phyloP scores from a whole-genome alignment of 345 rosid genomes.

The Kandelia obovata region DNA sequence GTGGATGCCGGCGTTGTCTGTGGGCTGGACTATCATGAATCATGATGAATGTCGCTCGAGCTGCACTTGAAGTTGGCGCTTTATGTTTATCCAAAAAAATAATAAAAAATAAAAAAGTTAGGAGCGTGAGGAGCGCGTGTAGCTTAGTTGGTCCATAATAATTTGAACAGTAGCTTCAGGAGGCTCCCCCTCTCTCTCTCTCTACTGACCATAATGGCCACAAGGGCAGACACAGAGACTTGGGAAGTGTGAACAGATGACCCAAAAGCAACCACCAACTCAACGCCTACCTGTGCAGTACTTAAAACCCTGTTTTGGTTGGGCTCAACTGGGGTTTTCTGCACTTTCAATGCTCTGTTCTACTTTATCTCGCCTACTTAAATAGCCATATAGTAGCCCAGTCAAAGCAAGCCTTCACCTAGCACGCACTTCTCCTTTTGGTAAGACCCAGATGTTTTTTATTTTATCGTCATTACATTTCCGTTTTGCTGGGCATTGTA shows the following conservation, averaged over 20 bases:
- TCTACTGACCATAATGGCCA: too few relatives aligned
- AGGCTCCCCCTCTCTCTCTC: too few relatives aligned
- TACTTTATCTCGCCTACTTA: neutral
- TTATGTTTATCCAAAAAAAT: too few relatives aligned
- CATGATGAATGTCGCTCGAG: too few relatives aligned
- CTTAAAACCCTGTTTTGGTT: constrained; percentile 5
- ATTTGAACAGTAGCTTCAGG: too few relatives aligned
- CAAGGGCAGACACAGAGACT: neutral
- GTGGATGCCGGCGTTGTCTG: too few relatives aligned
- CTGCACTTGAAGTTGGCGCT: too few relatives aligned
- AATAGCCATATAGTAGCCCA: neutral
- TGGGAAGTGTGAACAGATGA: constrained; percentile 4
- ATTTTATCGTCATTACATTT: too few relatives aligned
- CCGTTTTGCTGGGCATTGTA: neutral
- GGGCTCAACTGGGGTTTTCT: constrained; percentile 8
- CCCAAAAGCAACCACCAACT: neutral
- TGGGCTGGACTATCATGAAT: too few relatives aligned
- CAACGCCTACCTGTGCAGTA: neutral
- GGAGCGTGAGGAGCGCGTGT: neutral
- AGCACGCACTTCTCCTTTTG: neutral
- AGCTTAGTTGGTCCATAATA: too few relatives aligned
- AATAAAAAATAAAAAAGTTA: neutral
- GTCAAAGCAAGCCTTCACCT: constrained; percentile 1
- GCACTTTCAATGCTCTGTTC: neutral
- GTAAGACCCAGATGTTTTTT: neutral